phyloP scores from a whole-genome alignment of 176 grass and related monocot genomes.

The Alloteropsis semialata region DNA sequence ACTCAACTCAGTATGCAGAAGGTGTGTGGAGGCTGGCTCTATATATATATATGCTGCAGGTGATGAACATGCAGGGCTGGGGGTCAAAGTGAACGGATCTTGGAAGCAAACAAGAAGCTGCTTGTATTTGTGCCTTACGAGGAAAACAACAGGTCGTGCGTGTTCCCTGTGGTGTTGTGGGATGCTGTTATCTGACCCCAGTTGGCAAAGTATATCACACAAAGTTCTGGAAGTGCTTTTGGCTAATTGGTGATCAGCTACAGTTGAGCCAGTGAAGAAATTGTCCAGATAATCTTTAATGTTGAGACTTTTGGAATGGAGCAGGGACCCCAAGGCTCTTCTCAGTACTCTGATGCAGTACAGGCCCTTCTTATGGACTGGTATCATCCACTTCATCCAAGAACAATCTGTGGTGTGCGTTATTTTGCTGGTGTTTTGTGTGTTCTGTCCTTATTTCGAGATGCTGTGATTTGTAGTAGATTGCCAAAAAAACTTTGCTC shows the following conservation, averaged over 20 bases:
- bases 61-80: slow-evolving; percentile 16
- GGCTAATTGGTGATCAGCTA: neutral
- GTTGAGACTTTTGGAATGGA: neutral
- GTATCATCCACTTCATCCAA: slow-evolving; percentile 21
- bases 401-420: slow-evolving; percentile 35
- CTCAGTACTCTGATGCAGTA: slow-evolving; percentile 10
- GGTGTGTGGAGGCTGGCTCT: slow-evolving; percentile 23
- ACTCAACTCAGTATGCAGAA: slow-evolving; percentile 31
- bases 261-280: neutral
- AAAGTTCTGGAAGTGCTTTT: neutral
- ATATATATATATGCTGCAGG: slow-evolving; percentile 46
- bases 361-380: slow-evolving; percentile 6
- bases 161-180: slow-evolving; percentile 13
- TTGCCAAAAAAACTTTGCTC: neutral
- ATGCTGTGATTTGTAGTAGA: neutral
- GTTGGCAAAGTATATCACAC: slow-evolving; percentile 7
- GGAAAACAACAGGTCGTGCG: slow-evolving; percentile 28
- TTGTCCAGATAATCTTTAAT: neutral
- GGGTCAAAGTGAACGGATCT: slow-evolving; percentile 32
- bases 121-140: slow-evolving; percentile 39
- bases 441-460: slow-evolving; percentile 7
- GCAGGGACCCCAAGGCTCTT: neutral
- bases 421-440: slow-evolving; percentile 24
- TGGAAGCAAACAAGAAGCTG: slow-evolving; percentile 30
- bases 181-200: neutral